Evolutionary conservation across 345 rosid genomes (phyloP).

Genomic region (Salix udensis): DNA sequence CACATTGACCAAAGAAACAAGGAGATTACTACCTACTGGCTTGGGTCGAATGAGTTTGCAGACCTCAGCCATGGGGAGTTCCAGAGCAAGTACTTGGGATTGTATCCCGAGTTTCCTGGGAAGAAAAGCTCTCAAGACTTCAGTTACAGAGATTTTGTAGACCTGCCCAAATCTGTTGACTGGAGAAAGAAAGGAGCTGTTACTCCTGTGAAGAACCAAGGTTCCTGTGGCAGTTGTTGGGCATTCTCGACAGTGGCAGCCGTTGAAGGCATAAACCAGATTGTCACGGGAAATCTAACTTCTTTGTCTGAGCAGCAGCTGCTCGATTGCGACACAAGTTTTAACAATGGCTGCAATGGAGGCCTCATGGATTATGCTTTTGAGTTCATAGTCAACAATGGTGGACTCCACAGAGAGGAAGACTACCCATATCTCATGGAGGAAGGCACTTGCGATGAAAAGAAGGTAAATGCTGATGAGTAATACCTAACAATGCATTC

Average conservation of each 20-base stretch:
- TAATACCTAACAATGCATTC: not conserved
- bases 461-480: constrained; percentile 27
- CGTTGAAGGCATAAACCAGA: constrained; percentile 63
- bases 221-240: constrained; percentile 76
- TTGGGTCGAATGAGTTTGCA: constrained; percentile 71
- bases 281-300: constrained; percentile 52
- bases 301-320: constrained; percentile 59
- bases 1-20: constrained; percentile 72
- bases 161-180: constrained; percentile 60
- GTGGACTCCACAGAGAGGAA: constrained; percentile 59
- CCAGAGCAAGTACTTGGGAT: constrained; percentile 58
- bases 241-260: constrained; percentile 68
- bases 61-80: constrained; percentile 79
- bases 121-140: constrained; percentile 31
- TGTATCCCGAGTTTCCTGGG: constrained; percentile 25
- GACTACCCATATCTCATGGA: constrained; percentile 69
- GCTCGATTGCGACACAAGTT: constrained; percentile 45
- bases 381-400: constrained; percentile 37
- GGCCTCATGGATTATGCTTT: constrained; percentile 65
- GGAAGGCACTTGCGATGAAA: constrained; percentile 50
- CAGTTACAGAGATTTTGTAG: constrained; percentile 32
- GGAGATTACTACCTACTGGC: constrained; percentile 62
- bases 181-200: constrained; percentile 86
- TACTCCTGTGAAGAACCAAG: constrained; percentile 72
- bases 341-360: constrained; percentile 56